Evolutionary conservation across 2,329 filamentous ascomycete genomes (phyloP).

Genomic region (Lachnum nothofagi): DNA sequence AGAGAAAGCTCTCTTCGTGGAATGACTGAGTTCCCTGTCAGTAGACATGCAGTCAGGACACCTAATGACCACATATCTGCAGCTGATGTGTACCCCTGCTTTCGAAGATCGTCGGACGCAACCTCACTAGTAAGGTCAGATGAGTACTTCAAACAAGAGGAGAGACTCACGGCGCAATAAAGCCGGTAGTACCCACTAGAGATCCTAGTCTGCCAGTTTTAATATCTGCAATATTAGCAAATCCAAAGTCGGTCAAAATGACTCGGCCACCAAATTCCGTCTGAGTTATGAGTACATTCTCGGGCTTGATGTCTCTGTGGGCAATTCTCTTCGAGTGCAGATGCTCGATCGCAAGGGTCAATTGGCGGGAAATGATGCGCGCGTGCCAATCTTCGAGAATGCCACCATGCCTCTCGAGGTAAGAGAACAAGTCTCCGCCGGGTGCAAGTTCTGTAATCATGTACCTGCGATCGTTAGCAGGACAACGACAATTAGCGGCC

Average conservation of each 20-base stretch:
- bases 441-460: conserved; percentile 54
- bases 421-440: conserved; percentile 36
- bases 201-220: conserved; percentile 25
- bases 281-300: conserved; percentile 31
- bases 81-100: conserved; percentile 27
- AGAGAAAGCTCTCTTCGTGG: conserved; percentile 17
- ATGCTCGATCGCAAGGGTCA: conserved; percentile 29
- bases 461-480: conserved; percentile 37
- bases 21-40: conserved; percentile 23
- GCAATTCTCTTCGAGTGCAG: conserved; percentile 28
- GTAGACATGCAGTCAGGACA: conserved; percentile 24
- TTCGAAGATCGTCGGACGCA: conserved; percentile 6
- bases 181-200: conserved; percentile 29
- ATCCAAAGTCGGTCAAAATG: conserved; percentile 33
- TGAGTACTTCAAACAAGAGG: neutral
- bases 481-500: neutral
- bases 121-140: conserved; percentile 22
- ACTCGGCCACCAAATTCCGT: conserved; percentile 29
- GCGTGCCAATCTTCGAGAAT: conserved; percentile 24
- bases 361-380: conserved; percentile 29
- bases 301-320: conserved; percentile 32
- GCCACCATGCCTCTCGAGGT: conserved; percentile 23
- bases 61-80: conserved; percentile 33
- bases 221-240: conserved; percentile 22
- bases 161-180: conserved; percentile 29